Evolutionary conservation across 2,329 filamentous ascomycete species (phyloP), one percentile per base, ranked within the genome.

Genomic region (Cladosporium sp.): DNA sequence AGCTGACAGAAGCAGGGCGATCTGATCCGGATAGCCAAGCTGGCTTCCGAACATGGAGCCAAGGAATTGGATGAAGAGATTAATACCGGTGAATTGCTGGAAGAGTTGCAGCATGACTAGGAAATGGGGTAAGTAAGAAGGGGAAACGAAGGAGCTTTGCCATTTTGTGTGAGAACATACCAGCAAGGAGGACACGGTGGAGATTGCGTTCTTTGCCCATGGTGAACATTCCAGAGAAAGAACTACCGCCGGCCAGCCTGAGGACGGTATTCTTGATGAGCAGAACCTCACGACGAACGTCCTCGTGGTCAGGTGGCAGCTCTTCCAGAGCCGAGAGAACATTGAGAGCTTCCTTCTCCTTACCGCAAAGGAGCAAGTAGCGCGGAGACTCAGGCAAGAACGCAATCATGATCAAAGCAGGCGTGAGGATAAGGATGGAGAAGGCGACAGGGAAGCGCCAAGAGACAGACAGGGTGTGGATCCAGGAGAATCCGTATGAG

Each of bases 401-500:
- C 22, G 49, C 22, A 34, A 62, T 38, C 43, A 58, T 22, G 9
- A 54, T 7, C 43, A 61, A 30, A 6, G 58, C 58, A 14, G 59
- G 58, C 5, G 49, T 7, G 9, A 58, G 47, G n/a, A 59, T 34
- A 25, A 58, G n/a, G 30, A 45, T 42, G n/a, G 58, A 49, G 42
- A 59, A 49, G 36, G 50, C 56, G 28, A 61, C 36, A 2, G 56
- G 59, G 36, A 56, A 50, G 6, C 59, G 56, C 59, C 59, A 61
- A 9, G 51, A 39, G 19, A 55, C 58, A 28, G 58, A 49, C 17
- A 30, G 11, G 3, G 22, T 39, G 34, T 59, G 28, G 12, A 55
- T 34, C 15, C 6, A 59, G 19, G 42, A 54, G 19, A 59, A 51
- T 20, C 22, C 78, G 59, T 78, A 78, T 59, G 80, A 75, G 59